Evolutionary conservation across 2,329 filamentous ascomycete genomes (phyloP), one percentile per base, ranked within the genome.

Genomic region (Raffaelea arxii): DNA sequence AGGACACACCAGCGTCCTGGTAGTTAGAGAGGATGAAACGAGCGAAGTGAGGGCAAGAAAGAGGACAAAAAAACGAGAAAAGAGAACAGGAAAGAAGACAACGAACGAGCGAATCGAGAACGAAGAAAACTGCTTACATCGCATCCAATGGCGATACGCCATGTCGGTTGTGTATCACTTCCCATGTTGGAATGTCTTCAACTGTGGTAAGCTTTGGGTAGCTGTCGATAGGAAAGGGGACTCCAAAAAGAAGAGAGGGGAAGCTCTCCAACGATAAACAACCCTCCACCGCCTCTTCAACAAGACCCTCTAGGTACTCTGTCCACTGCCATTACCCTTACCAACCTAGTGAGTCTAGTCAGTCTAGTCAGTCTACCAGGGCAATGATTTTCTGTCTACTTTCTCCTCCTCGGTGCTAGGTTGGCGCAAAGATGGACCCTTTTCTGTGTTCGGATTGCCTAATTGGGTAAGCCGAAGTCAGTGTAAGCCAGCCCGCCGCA

Each of bases 1-100:
- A 92, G 55, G 67, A 69, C 57, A 84, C 75, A 60, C 87, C 87
- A 49, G 86, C 86, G 23, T 54, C 52, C 49, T 54, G 25, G 16
- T 6, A 18, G 25, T 6, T 25, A 32, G 16, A 10, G 4, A 43
- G 2, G 14, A 36, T 9, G 24, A n/a, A 30, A n/a, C 16, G 21
- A 16, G 9, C 7, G 6, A 19, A 36, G 7, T 21, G 22, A 18
- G 21, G 35, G n/a, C 14, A 4, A 11, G 19, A 35, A n/a, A 18
- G 22, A 18, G 35, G 14, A 21, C 25, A 25, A 18, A 5, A 24
- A 25, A 40, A 35, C 9, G 3, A 43, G 14, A 18, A 3, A 9
- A n/a, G 23, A 27, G 21, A 41, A 19, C 4, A 19, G n/a, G 38
- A 14, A 11, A 23, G 38, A 22, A 21, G 12, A 23, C 22, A 14